These are phyloP conservation scores for Cladosporium cucumerinum DNA, from an alignment of 2,329 filamentous ascomycete genomes.

Conservation along the genomic window DNA sequence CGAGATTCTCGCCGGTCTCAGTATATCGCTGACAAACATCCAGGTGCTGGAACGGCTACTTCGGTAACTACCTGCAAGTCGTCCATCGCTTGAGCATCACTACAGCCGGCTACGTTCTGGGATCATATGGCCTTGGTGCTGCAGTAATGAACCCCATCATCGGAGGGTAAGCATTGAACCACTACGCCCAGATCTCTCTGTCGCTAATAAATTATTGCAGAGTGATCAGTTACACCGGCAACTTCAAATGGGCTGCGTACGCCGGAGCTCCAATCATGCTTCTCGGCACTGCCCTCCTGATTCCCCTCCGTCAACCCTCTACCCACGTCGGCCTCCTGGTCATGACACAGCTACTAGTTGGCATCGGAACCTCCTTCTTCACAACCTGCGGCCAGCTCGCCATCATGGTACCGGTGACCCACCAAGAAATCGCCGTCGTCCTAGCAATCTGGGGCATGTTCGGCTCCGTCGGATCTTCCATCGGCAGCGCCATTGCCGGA, in stretches of 20 bases:
- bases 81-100: conserved; percentile 34
- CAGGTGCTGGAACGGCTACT: conserved; percentile 40
- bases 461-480: conserved; percentile 44
- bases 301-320: conserved; percentile 37
- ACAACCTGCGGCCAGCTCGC: conserved; percentile 59
- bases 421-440: conserved; percentile 26
- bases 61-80: conserved; percentile 41
- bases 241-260: conserved; percentile 18
- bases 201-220: background rate
- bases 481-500: conserved; percentile 44
- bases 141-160: conserved; percentile 29
- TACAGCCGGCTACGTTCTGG: conserved; percentile 28
- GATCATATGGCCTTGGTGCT: background rate
- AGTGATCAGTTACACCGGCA: background rate
- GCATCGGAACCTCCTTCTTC: conserved; percentile 55
- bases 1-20: too few relatives aligned
- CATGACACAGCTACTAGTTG: conserved; percentile 58
- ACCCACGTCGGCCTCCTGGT: conserved; percentile 49
- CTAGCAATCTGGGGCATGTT: conserved; percentile 25
- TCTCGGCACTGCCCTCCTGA: conserved; percentile 34
- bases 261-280: conserved; percentile 36
- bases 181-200: background rate
- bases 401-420: conserved; percentile 50
- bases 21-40: conserved; percentile 32
- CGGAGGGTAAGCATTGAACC: conserved; percentile 40